Evolutionary conservation across 306 rosid species (phyloP).

Genomic region (Rubus idaeus): DNA sequence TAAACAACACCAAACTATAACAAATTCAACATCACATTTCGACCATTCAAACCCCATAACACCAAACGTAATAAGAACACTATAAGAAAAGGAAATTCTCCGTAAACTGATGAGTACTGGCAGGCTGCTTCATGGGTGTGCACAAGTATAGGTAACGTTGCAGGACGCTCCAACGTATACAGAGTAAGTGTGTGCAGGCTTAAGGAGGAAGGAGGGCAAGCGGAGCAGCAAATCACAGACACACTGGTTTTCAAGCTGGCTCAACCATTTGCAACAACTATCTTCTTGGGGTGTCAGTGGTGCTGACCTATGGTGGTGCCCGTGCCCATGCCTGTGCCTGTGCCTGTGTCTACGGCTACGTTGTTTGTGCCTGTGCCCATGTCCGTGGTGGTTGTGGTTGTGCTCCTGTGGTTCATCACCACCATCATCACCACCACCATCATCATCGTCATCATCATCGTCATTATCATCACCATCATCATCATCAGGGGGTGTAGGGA

Average conservation of each 20-base stretch:
- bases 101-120: background rate
- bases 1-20: background rate
- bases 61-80: background rate
- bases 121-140: slow-evolving; percentile 36
- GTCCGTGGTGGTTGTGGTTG: background rate
- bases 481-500: slow-evolving; percentile 22
- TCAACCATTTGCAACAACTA: slow-evolving; percentile 74
- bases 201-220: slow-evolving; percentile 64
- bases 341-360: slow-evolving; percentile 6
- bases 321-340: slow-evolving; percentile 17
- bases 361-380: background rate
- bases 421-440: background rate
- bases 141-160: slow-evolving; percentile 52
- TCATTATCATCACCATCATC: background rate
- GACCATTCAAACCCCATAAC: background rate
- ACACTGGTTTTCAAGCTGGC: slow-evolving; percentile 56
- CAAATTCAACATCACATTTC: slow-evolving; percentile 4
- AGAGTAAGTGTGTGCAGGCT: slow-evolving; percentile 58
- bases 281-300: slow-evolving; percentile 34
- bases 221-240: slow-evolving; percentile 62
- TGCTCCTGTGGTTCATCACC: background rate
- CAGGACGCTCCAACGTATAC: slow-evolving; percentile 52
- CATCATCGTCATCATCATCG: background rate
- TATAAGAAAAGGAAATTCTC: background rate
- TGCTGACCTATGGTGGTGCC: slow-evolving; percentile 23